Evolutionary conservation across 805 yeast species (phyloP).

Genomic region (Myxozyma monticola): DNA sequence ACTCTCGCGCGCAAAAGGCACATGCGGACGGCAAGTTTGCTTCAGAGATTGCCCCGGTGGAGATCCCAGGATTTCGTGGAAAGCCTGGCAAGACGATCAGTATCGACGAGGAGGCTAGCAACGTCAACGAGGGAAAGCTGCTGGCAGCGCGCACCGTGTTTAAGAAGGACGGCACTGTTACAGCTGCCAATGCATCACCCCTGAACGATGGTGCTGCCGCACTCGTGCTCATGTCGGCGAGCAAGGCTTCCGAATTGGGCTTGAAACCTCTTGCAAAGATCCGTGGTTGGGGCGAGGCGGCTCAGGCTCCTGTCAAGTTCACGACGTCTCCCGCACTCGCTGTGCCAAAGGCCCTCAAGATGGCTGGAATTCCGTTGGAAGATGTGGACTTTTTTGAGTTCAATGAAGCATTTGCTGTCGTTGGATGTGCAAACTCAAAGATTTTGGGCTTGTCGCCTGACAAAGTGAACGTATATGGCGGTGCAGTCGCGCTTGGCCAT

Average conservation of each 20-base stretch:
- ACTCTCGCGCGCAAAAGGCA: constrained; percentile 83
- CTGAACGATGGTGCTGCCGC: constrained; percentile 99
- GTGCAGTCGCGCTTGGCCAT: constrained; percentile 95
- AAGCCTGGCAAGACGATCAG: constrained; percentile 61
- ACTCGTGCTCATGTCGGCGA: constrained; percentile 79
- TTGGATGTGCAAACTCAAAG: constrained; percentile 86
- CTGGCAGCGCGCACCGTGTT: constrained; percentile 89
- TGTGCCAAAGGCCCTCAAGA: constrained; percentile 91
- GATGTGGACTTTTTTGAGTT: constrained; percentile 90
- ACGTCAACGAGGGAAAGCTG: constrained; percentile 75
- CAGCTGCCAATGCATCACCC: constrained; percentile 94
- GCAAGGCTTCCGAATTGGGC: constrained; percentile 79
- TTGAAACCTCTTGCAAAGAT: constrained; percentile 88
- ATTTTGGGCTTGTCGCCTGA: constrained; percentile 48
- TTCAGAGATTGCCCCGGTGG: constrained; percentile 80
- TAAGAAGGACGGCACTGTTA: constrained; percentile 92
- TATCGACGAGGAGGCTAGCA: constrained; percentile 80
- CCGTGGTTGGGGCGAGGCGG: constrained; percentile 98
- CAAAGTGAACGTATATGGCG: constrained; percentile 89
- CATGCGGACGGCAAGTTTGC: constrained; percentile 77
- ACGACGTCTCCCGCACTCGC: constrained; percentile 96
- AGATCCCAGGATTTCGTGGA: constrained; percentile 82
- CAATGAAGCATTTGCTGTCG: constrained; percentile 97
- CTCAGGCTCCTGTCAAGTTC: constrained; percentile 90
- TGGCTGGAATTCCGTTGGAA: constrained; percentile 63